Base-by-base conservation (phyloP, 371 early-diverging fungal species). In the Rhizoclosmatium hyalinum region DNA sequence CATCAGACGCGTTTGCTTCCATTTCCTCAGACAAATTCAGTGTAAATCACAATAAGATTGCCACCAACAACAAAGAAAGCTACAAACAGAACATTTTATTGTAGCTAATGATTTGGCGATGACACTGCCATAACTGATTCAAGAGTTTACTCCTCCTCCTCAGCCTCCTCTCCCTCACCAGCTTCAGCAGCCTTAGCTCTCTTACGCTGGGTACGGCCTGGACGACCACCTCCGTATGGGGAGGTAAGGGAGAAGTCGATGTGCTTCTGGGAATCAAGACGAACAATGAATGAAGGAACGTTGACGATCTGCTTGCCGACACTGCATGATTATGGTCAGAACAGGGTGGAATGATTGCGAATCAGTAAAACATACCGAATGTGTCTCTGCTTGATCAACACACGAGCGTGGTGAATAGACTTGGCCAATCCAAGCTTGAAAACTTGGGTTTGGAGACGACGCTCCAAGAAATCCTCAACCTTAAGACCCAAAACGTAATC, bases 351-450 rank as follows among this genome's bases (percentile, higher is more conserved):
- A 62, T 42, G 19, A 53, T 62, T 43, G 53, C 45, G 42, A 44
- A 24, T 24, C 50, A 14, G 65, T 60, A 21, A 8, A 32, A 64
- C 79, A 54, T 79, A 90, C 89, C 94, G 94, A 86, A 99, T 99
- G 93, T 99, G 99, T 73, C 87, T 76, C 79, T 83, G 97, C 80
- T 94, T 93, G 89, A 99, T 99, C 82, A 99, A 88, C 81, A 97
- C 97, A 91, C 99, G 96, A 70, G 99, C 99, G 87, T 99, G 98
- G 91, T 99, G 99, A 81, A 99, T 95, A 76, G 96, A 96, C 91
- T 95, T 98, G 88, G 99, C 99, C 74, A 99, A 90, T 76, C 99
- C 99, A 73, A 93, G 90, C 92, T 96, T 96, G 94, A 96, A 97
- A 77, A 99, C 99, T 90, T 96, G 97, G 82, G 98, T 97, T 90